phyloP scores from a whole-genome alignment of 2,329 filamentous ascomycete species.

The Sporothrix humicola region DNA sequence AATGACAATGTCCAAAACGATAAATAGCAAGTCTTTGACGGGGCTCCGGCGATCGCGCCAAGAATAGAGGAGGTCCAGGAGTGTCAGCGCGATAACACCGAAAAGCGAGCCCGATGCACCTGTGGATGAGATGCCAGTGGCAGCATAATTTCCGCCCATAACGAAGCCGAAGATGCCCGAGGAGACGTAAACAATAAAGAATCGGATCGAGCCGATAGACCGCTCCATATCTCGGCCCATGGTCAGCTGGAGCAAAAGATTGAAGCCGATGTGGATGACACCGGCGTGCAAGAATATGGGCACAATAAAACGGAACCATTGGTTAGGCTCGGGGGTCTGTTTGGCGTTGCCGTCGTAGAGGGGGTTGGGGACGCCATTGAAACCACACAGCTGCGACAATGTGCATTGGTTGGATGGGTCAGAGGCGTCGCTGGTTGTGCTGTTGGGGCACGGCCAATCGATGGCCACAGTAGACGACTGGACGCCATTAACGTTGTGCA shows the following conservation, averaged over 20 bases:
- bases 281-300: conserved; percentile 97
- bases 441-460: conserved; percentile 81
- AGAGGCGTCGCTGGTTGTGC: conserved; percentile 63
- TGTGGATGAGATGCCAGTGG: conserved; percentile 78
- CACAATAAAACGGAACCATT: conserved; percentile 96
- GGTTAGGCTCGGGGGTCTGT: conserved; percentile 72
- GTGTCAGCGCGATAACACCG: conserved; percentile 83
- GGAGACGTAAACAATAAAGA: conserved; percentile 86
- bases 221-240: conserved; percentile 92
- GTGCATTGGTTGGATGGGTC: conserved; percentile 65
- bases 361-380: conserved; percentile 75
- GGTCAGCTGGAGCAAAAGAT: conserved; percentile 87
- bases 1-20: conserved; percentile 82
- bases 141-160: conserved; percentile 90
- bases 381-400: conserved; percentile 82
- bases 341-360: conserved; percentile 57
- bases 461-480: conserved; percentile 59
- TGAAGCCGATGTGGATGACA: conserved; percentile 93
- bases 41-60: conserved; percentile 82
- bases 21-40: conserved; percentile 83
- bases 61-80: conserved; percentile 90
- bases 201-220: conserved; percentile 85
- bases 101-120: conserved; percentile 92
- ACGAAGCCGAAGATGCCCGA: conserved; percentile 96
- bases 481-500: conserved; percentile 78